Evolutionary conservation across 495 filamentous ascomycete species (phyloP), one percentile per base, ranked within the genome.

Genomic region (Aspergillus nidulans): DNA sequence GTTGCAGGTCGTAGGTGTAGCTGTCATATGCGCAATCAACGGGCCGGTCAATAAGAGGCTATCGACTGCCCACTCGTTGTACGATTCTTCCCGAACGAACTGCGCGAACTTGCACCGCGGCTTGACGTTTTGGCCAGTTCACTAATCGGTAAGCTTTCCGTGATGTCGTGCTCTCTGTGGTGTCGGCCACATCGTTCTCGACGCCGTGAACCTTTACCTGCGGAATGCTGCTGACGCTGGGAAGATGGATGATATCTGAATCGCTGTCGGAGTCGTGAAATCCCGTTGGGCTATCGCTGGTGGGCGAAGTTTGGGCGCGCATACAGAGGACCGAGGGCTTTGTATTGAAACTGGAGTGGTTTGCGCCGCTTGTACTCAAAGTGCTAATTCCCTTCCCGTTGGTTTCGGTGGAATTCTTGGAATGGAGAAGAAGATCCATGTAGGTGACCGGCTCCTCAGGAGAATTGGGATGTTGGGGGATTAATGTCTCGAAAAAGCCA

Each of bases 211-310:
- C 67, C 24, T 69, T 67, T 6, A 70, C 60, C 6, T 60, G 66
- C 5, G 71, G 71, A 15, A 58, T 48, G 9, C 12, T 15, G 5
- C 23, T 59, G 19, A 68, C 55, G 26, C 69, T 72, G 9, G 73
- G 73, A 6, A 76, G 63, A 9, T 72, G 67, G 36, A 74, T 67
- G 41, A 76, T 69, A 6, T 68, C 65, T 16, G 74, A 71, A 46
- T 76, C 72, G 4, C 61, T 64, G 21, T 71, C 73, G 25, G 72
- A 64, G 8, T 30, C 50, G 7, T 68, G 63, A 48, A 59, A 55
- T 49, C 64, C 65, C 18, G 46, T 43, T 30, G 53, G 59, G 57
- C 62, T 60, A 19, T 63, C 59, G 8, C 49, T 56, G 8, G 65
- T 59, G 3, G 52, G 59, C 1, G 69, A 72, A 16, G 61, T 58